A percentile compares a stretch with the other conserved stretches of the same genome.
phyloP scores from a whole-genome alignment of 768 basidiomycete species.

The Termitomyces sp. region DNA sequence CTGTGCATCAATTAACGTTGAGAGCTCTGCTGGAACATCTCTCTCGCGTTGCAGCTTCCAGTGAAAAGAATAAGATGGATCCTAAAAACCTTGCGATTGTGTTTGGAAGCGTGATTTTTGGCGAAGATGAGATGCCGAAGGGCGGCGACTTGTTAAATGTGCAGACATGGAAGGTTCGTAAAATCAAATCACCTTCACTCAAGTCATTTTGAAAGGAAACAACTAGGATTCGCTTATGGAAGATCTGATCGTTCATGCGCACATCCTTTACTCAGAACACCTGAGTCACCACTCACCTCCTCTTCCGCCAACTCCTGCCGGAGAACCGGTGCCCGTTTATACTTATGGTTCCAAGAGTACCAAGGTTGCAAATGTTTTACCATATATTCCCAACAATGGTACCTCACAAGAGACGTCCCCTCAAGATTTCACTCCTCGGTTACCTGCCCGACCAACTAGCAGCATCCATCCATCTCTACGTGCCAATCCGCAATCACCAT shows the following conservation, averaged over 20 bases:
- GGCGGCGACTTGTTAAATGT: constrained; percentile 71
- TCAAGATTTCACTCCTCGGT: constrained; percentile 70
- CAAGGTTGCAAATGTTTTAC: constrained; percentile 50
- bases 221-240: constrained; percentile 62
- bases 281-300: constrained; percentile 53
- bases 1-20: constrained; percentile 82
- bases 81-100: constrained; percentile 88
- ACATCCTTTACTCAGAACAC: constrained; percentile 63
- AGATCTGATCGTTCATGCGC: constrained; percentile 71
- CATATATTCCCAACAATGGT: constrained; percentile 14
- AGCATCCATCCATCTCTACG: constrained; percentile 80
- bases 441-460: constrained; percentile 61
- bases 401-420: constrained; percentile 24
- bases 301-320: constrained; percentile 65
- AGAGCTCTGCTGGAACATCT: constrained; percentile 82
- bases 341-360: constrained; percentile 73
- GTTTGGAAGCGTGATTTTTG: constrained; percentile 85
- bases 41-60: constrained; percentile 57
- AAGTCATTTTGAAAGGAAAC: not conserved
- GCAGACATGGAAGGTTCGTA: constrained; percentile 65
- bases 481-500: constrained; percentile 45
- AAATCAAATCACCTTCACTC: not conserved
- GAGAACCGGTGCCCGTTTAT: constrained; percentile 52
- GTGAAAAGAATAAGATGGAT: constrained; percentile 90
- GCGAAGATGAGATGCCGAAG: constrained; percentile 86